These are phyloP conservation scores for Actinomortierella wolfii DNA, from an alignment of 371 early-diverging fungal species.

Conservation along the genomic window DNA sequence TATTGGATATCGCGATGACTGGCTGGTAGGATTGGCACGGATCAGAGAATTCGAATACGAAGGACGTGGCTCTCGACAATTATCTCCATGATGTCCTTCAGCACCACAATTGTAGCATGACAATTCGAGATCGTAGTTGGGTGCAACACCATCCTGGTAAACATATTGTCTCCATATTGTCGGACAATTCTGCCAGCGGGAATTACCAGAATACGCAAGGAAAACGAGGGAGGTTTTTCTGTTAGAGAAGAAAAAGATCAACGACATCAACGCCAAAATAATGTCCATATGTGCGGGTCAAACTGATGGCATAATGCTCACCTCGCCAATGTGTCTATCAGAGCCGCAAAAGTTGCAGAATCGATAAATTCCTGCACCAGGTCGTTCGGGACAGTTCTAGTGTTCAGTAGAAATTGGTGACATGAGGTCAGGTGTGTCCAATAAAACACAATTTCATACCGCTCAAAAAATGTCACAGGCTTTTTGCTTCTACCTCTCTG, in stretches of 20 bases:
- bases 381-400: constrained; percentile 21
- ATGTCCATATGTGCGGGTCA: too few species aligned
- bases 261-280: too few species aligned
- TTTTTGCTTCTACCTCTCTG: constrained; percentile 10
- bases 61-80: not conserved
- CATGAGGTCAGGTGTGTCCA: too few species aligned
- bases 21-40: too few species aligned
- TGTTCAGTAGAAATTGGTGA: not conserved
- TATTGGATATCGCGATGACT: too few species aligned
- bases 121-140: too few species aligned
- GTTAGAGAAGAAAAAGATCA: too few species aligned
- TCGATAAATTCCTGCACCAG: constrained; percentile 5
- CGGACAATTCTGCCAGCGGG: constrained; percentile 32
- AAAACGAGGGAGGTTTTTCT: not conserved
- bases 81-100: constrained; percentile 35
- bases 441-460: too few species aligned
- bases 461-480: too few species aligned
- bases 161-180: constrained; percentile 34
- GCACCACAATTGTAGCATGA: constrained; percentile 40
- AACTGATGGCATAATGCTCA: too few species aligned
- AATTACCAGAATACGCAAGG: not conserved
- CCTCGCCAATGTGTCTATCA: constrained; percentile 20
- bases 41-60: not conserved
- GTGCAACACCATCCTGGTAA: constrained; percentile 1
- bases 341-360: constrained; percentile 17